A percentile compares a stretch with the other conserved stretches of the same genome.
These are phyloP conservation scores for Phlyctochytrium planicorne DNA, from an alignment of 192 early-diverging fungal genomes.

Conservation along the genomic window DNA sequence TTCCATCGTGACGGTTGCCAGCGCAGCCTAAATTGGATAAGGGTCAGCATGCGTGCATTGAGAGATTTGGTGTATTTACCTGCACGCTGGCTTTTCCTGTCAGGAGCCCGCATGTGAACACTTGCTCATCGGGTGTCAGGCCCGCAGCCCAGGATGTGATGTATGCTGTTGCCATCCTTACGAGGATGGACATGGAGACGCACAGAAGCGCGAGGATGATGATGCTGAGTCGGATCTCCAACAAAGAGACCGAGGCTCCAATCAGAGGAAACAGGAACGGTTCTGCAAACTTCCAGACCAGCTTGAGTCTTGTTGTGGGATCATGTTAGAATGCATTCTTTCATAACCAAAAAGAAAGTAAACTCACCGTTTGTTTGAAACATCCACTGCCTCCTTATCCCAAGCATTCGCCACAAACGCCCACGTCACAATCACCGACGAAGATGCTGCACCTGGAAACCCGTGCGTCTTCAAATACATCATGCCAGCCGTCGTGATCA, in stretches of 20 bases:
- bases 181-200: slow-evolving; percentile 24
- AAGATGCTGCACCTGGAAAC: slow-evolving; percentile 33
- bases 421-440: slow-evolving; percentile 28
- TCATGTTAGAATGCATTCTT: not conserved
- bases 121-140: slow-evolving; percentile 28
- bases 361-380: slow-evolving; percentile 20
- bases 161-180: slow-evolving; percentile 30
- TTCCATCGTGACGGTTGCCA: slow-evolving; percentile 27
- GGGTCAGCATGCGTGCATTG: not conserved
- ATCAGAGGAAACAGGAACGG: slow-evolving; percentile 44
- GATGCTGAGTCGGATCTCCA: slow-evolving; percentile 19
- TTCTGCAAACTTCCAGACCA: slow-evolving; percentile 36
- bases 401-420: slow-evolving; percentile 29
- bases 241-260: slow-evolving; percentile 34
- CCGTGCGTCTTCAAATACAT: slow-evolving; percentile 33
- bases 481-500: slow-evolving; percentile 18
- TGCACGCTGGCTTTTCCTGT: slow-evolving; percentile 45
- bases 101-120: slow-evolving; percentile 36
- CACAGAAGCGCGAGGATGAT: slow-evolving; percentile 20
- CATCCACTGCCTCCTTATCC: slow-evolving; percentile 22
- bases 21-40: slow-evolving; percentile 12
- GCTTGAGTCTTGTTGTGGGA: slow-evolving; percentile 27
- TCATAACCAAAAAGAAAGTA: not conserved
- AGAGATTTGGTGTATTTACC: slow-evolving; percentile 14
- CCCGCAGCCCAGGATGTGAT: slow-evolving; percentile 16